Evolutionary conservation across 1,284 basidiomycete species (phyloP).

Genomic region (Singerocomus inundabilis): DNA sequence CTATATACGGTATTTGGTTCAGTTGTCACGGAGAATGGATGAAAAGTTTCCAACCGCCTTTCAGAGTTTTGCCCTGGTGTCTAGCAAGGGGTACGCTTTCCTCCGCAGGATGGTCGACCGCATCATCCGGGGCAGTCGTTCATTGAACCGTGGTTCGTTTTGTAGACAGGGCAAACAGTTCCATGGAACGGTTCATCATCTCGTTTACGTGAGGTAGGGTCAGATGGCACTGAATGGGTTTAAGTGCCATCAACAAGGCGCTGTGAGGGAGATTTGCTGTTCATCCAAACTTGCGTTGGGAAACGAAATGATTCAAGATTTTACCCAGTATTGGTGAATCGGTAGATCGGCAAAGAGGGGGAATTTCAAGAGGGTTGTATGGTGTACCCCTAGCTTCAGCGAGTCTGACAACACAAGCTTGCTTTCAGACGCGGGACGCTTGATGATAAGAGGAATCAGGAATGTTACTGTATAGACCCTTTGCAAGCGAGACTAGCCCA

Average conservation of each 20-base stretch:
- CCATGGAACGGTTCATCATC: background rate
- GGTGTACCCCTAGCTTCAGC: background rate
- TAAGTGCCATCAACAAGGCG: background rate
- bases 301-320: background rate
- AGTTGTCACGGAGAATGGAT: background rate
- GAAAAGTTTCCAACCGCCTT: background rate
- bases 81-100: background rate
- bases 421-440: background rate
- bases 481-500: too few species aligned
- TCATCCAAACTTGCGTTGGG: background rate
- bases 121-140: background rate
- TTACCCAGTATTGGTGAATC: background rate
- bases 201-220: background rate
- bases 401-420: background rate
- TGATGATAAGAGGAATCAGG: background rate
- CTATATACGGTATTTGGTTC: too few species aligned
- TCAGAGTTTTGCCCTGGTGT: background rate
- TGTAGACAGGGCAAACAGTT: background rate
- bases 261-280: background rate
- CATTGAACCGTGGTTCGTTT: background rate
- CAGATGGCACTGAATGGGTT: background rate
- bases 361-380: background rate
- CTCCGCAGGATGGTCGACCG: background rate
- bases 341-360: background rate
- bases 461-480: background rate